These are phyloP conservation scores for Teratosphaeria zuluensis DNA, from an alignment of 2,329 filamentous ascomycete genomes.

Conservation along the genomic window DNA sequence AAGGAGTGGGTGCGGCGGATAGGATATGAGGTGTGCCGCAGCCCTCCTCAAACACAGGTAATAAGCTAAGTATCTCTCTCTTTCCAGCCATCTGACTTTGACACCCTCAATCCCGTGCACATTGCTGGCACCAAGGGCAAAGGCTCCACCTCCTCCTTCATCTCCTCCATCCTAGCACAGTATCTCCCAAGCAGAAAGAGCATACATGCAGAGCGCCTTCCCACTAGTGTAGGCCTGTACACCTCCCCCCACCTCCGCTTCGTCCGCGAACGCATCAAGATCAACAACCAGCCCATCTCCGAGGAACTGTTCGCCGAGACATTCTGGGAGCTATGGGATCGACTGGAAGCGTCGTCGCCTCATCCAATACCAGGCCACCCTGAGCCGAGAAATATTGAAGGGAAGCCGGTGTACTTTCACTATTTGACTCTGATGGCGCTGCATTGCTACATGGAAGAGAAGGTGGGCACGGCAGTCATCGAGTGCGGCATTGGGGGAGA, in stretches of 20 bases:
- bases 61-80: slow-evolving; percentile 3
- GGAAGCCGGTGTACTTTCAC: slow-evolving; percentile 86
- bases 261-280: slow-evolving; percentile 74
- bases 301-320: slow-evolving; percentile 62
- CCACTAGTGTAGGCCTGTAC: slow-evolving; percentile 57
- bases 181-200: slow-evolving; percentile 38
- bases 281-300: slow-evolving; percentile 62
- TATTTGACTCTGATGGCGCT: slow-evolving; percentile 83
- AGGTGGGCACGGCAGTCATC: slow-evolving; percentile 68
- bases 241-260: slow-evolving; percentile 79
- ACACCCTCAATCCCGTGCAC: slow-evolving; percentile 59
- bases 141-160: slow-evolving; percentile 76
- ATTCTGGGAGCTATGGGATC: slow-evolving; percentile 80
- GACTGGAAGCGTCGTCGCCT: slow-evolving; percentile 37
- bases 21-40: slow-evolving; percentile 57
- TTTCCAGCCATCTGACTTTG: slow-evolving; percentile 49
- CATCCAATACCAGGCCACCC: slow-evolving; percentile 38
- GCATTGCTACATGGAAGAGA: slow-evolving; percentile 68
- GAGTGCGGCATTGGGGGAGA: slow-evolving; percentile 94
- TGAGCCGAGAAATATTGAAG: slow-evolving; percentile 41
- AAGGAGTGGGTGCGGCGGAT: slow-evolving; percentile 64
- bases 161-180: slow-evolving; percentile 66
- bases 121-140: slow-evolving; percentile 93
- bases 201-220: slow-evolving; percentile 19
- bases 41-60: not conserved